A percentile compares a stretch with the other conserved stretches of the same genome.
Conservation (phyloP, 176 grass and related monocot species). For the Tuctoria greenei region DNA sequence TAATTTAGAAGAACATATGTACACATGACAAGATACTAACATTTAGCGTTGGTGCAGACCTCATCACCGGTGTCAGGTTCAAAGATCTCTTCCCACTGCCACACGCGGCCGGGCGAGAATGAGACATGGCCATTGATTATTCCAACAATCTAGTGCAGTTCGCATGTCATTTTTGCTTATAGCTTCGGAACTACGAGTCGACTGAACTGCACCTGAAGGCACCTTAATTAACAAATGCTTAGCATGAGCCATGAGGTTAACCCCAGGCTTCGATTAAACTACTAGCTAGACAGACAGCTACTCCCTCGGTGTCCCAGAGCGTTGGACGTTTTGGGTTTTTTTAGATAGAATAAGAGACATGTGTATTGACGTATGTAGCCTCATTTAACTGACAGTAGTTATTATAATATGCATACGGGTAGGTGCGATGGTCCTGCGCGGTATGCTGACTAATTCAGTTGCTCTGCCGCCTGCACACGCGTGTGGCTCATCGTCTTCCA, state of each 20-base stretch:
- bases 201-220: background rate
- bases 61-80: background rate
- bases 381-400: no score
- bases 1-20: no score
- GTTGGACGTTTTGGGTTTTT: no score
- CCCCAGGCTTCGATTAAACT: background rate
- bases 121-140: background rate
- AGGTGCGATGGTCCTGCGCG: background rate
- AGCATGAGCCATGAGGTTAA: background rate
- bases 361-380: no score
- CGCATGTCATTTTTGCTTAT: background rate
- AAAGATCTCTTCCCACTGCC: background rate
- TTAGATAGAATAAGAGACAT: no score
- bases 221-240: background rate
- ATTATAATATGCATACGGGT: background rate
- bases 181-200: background rate
- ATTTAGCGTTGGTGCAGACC: no score
- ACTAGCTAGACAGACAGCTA: no score
- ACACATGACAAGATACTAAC: no score
- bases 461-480: background rate
- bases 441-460: background rate
- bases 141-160: background rate
- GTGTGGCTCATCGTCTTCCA: background rate
- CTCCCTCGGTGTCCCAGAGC: no score
- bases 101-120: background rate